Conservation (phyloP, 2,329 filamentous ascomycete genomes). For the Lizonia empirigonia region DNA sequence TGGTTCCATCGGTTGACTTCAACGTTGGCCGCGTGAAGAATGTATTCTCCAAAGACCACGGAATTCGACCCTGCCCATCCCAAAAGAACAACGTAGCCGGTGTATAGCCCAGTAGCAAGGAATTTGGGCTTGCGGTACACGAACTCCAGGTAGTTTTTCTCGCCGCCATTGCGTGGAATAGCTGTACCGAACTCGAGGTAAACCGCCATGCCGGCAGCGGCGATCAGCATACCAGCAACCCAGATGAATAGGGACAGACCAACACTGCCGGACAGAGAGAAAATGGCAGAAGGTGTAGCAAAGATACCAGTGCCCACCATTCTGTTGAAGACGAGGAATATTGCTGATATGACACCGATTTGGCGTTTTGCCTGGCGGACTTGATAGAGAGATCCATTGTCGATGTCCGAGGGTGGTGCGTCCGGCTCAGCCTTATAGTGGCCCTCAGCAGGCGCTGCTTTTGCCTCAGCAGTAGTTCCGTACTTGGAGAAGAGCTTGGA, state of each 20-base stretch:
- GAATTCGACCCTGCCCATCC: conserved; percentile 69
- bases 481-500: conserved; percentile 24
- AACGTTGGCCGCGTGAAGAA: conserved; percentile 67
- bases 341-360: conserved; percentile 35
- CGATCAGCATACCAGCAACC: conserved; percentile 67
- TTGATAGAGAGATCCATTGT: conserved; percentile 32
- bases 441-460: conserved; percentile 6
- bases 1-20: conserved; percentile 71
- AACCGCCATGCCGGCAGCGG: conserved; percentile 66
- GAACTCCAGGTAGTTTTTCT: conserved; percentile 70
- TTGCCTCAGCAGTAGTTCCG: conserved; percentile 13
- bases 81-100: conserved; percentile 66
- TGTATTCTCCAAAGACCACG: conserved; percentile 73
- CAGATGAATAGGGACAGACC: conserved; percentile 68
- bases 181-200: conserved; percentile 71
- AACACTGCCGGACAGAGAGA: conserved; percentile 63
- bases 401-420: conserved; percentile 21
- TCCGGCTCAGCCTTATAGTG: conserved; percentile 13
- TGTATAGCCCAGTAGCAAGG: conserved; percentile 65
- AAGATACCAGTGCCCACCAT: conserved; percentile 73
- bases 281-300: conserved; percentile 65
- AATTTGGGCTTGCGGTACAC: conserved; percentile 66
- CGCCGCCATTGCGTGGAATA: conserved; percentile 67
- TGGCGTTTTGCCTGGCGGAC: conserved; percentile 38
- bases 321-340: conserved; percentile 62